A percentile compares a stretch with the other conserved stretches of the same genome.
phyloP scores from a whole-genome alignment of 495 filamentous ascomycete genomes.

The Cenococcum geophilum region DNA sequence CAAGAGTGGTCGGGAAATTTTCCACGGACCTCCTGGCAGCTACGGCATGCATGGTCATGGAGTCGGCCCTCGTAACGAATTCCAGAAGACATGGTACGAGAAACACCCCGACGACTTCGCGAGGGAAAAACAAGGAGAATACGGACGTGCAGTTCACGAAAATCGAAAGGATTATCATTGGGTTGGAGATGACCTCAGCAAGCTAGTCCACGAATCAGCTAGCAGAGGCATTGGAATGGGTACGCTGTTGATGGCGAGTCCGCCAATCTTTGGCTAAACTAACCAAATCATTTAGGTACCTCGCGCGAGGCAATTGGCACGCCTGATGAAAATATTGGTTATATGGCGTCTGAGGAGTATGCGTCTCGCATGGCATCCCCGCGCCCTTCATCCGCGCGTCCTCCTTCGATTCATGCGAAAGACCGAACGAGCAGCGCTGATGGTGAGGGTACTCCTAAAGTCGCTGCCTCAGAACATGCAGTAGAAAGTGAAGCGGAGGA shows the following conservation, averaged over 20 bases:
- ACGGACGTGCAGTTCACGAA: constrained; percentile 57
- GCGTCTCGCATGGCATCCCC: constrained; percentile 64
- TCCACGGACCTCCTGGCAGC: constrained; percentile 61
- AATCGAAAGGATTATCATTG: constrained; percentile 74
- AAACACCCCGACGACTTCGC: constrained; percentile 76
- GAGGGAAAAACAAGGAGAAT: constrained; percentile 66
- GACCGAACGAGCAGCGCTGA: constrained; percentile 38
- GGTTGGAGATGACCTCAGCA: constrained; percentile 87
- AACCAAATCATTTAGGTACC: constrained; percentile 32
- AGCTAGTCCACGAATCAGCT: constrained; percentile 71
- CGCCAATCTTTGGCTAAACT: constrained; percentile 20
- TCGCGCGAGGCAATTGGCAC: constrained; percentile 35
- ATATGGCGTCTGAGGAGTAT: constrained; percentile 73
- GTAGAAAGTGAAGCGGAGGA: constrained; percentile 47
- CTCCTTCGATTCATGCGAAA: constrained; percentile 36
- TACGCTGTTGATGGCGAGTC: constrained; percentile 20
- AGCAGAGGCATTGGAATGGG: constrained; percentile 58
- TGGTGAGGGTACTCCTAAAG: constrained; percentile 28
- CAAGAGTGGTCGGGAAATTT: constrained; percentile 53
- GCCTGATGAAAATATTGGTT: constrained; percentile 59
- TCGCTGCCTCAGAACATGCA: constrained; percentile 31
- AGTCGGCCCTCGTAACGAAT: constrained; percentile 48
- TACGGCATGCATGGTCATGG: constrained; percentile 87
- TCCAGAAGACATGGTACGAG: constrained; percentile 81
- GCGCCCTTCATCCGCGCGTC: constrained; percentile 43